Evolutionary conservation across 1,284 basidiomycete species (phyloP).

Genomic region (Marasmius oreades): DNA sequence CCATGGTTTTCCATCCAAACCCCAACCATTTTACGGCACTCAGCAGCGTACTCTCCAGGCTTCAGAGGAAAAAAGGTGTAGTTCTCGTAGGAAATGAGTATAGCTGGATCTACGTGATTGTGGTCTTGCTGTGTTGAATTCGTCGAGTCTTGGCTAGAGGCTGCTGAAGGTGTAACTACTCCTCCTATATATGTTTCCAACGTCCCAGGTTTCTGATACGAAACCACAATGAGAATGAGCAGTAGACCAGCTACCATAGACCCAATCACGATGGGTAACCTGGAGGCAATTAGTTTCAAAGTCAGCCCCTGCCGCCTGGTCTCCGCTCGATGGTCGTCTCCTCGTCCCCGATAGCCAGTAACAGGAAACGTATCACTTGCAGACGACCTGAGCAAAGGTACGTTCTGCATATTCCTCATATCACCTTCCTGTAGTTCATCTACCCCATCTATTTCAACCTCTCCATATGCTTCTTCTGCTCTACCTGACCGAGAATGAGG

Average conservation of each 20-base stretch:
- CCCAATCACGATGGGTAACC: slow-evolving; percentile 43
- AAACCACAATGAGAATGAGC: slow-evolving; percentile 47
- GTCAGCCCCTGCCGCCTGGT: not conserved
- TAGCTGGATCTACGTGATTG: slow-evolving; percentile 22
- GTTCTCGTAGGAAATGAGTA: slow-evolving; percentile 53
- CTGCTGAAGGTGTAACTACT: slow-evolving; percentile 14
- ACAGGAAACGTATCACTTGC: slow-evolving; percentile 2
- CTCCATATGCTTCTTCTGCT: slow-evolving; percentile 51
- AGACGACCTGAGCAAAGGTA: slow-evolving; percentile 5
- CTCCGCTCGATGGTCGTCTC: slow-evolving; percentile 9
- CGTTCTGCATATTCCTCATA: slow-evolving; percentile 5
- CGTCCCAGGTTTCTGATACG: slow-evolving; percentile 44
- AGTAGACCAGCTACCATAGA: slow-evolving; percentile 44
- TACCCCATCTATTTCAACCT: slow-evolving; percentile 41
- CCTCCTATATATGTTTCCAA: slow-evolving; percentile 44
- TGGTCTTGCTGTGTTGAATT: slow-evolving; percentile 1
- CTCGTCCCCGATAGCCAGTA: not conserved
- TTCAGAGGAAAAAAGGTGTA: slow-evolving; percentile 59
- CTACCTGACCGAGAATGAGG: slow-evolving; percentile 58
- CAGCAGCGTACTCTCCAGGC: slow-evolving; percentile 48
- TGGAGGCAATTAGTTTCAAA: slow-evolving; percentile 18
- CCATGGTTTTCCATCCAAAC: slow-evolving; percentile 45
- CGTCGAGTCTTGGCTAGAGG: not conserved
- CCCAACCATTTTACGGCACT: slow-evolving; percentile 48
- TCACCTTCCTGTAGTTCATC: slow-evolving; percentile 14